Evolutionary conservation across 257 asterid genomes (phyloP).

Genomic region (Scutellaria galericulata): DNA sequence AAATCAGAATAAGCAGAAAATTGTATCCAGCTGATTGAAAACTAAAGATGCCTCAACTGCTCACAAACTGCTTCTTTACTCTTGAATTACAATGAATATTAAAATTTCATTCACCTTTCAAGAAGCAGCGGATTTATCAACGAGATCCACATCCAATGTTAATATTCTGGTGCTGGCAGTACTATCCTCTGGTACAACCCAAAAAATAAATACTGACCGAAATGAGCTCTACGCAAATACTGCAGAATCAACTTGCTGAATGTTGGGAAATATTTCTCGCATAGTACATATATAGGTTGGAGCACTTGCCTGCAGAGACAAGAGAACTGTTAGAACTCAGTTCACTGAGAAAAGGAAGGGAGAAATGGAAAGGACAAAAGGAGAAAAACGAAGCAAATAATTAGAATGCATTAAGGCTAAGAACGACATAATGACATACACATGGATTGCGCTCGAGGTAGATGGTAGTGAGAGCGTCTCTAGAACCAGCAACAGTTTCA

Average conservation of each 20-base stretch:
- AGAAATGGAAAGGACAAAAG: not conserved
- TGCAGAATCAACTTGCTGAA: constrained; percentile 87
- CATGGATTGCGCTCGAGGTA: constrained; percentile 98
- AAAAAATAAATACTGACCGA: not conserved
- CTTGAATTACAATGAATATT: constrained; percentile 15
- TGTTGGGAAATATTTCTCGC: constrained; percentile 70
- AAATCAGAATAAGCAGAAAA: no score
- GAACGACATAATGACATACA: constrained; percentile 52
- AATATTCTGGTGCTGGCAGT: not conserved
- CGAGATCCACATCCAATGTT: not conserved
- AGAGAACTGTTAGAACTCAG: constrained; percentile 8
- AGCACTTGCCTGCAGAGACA: constrained; percentile 67
- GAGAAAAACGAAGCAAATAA: constrained; percentile 12
- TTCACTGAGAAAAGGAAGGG: not conserved
- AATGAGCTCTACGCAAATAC: constrained; percentile 52
- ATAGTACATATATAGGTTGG: constrained; percentile 61
- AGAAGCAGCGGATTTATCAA: not conserved
- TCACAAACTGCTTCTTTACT: constrained; percentile 13
- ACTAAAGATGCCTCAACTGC: not conserved
- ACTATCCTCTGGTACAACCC: not conserved
- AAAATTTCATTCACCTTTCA: constrained; percentile 15
- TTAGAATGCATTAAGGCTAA: not conserved
- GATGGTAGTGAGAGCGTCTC: constrained; percentile 76
- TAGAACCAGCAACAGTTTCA: constrained; percentile 74
- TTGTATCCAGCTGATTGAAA: no score